phyloP scores from a whole-genome alignment of 352 stramenopile genomes.

The Phytophthora melonis region DNA sequence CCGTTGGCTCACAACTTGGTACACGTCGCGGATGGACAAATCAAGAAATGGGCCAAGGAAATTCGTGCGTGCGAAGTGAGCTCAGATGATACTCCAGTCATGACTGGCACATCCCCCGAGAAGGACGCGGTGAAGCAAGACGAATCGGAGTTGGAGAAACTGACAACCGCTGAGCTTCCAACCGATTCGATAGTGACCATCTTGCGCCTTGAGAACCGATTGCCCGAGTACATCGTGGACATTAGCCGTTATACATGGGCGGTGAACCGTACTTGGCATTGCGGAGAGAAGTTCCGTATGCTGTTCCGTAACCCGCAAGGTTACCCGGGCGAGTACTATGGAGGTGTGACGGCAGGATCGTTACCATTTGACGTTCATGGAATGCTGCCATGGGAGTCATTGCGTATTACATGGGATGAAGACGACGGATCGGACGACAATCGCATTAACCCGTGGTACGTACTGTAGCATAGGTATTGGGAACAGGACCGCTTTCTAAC shows the following conservation, averaged over 20 bases:
- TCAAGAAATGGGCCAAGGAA: constrained; percentile 81
- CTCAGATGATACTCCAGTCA: constrained; percentile 21
- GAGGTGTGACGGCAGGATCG: constrained; percentile 68
- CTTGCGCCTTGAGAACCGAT: constrained; percentile 83
- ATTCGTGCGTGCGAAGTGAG: constrained; percentile 63
- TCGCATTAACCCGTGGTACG: constrained; percentile 88
- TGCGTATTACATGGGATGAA: constrained; percentile 88
- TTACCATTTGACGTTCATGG: constrained; percentile 68
- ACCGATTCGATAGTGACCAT: constrained; percentile 61
- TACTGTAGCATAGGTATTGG: constrained; percentile 12
- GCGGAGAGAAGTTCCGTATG: constrained; percentile 81
- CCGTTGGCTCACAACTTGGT: constrained; percentile 79
- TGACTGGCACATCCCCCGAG: constrained; percentile 5
- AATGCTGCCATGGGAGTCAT: constrained; percentile 81
- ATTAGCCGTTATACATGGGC: constrained; percentile 71
- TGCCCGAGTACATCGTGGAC: constrained; percentile 81
- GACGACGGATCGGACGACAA: constrained; percentile 85
- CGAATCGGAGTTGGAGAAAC: constrained; percentile 2
- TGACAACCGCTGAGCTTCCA: constrained; percentile 16
- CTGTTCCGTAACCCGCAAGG: constrained; percentile 80
- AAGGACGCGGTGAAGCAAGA: constrained; percentile 21
- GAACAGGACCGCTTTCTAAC: constrained; percentile 17
- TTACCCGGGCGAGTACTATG: constrained; percentile 77
- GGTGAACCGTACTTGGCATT: constrained; percentile 63
- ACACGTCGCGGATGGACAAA: constrained; percentile 63